Evolutionary conservation across 179 eudicot genomes (phyloP).

Genomic region (Spinacia oleracea): DNA sequence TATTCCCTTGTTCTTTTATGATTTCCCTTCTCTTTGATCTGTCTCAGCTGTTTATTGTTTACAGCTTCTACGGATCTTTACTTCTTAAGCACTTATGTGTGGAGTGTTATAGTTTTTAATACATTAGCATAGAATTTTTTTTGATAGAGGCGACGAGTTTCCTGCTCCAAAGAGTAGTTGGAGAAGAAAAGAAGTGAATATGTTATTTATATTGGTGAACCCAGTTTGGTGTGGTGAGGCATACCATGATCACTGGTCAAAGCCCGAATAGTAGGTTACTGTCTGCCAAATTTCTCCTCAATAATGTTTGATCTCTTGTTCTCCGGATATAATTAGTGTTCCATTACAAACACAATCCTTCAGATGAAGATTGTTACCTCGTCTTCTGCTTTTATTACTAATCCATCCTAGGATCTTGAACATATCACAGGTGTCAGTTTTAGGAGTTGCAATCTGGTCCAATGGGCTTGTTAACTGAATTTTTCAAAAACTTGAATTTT

Average conservation of each 20-base stretch:
- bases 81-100: background rate
- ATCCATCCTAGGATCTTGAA: slow-evolving; percentile 3
- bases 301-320: background rate
- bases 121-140: background rate
- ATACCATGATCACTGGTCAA: background rate
- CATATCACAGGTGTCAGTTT: background rate
- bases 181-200: background rate
- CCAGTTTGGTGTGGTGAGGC: background rate
- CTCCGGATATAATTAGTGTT: background rate
- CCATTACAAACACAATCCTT: background rate
- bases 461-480: background rate
- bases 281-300: background rate
- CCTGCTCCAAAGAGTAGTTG: background rate
- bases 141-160: background rate
- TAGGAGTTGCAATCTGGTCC: background rate
- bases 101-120: background rate
- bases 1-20: background rate
- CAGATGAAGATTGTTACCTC: background rate
- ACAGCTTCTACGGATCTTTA: background rate
- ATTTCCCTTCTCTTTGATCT: background rate
- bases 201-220: background rate
- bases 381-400: background rate
- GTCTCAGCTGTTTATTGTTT: background rate
- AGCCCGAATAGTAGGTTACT: background rate
- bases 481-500: background rate